Conservation (phyloP, 306 rosid species). For the Quillaja saponaria region DNA sequence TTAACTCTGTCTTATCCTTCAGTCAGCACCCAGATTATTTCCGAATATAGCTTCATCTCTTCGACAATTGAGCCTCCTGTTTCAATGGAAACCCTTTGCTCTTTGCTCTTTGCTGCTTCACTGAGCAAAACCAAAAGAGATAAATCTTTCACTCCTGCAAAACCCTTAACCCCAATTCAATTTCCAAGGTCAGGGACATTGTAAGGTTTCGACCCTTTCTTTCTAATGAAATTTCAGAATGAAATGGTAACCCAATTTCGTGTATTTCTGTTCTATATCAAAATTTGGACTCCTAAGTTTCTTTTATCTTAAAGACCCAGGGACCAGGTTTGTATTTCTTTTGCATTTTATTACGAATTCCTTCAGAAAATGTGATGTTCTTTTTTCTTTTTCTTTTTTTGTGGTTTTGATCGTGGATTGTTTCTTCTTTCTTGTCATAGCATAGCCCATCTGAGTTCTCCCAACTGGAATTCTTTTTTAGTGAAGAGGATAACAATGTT, state of each 20-base stretch:
- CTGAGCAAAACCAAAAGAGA: conserved; percentile 26
- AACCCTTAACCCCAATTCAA: conserved; percentile 33
- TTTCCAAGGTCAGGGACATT: conserved; percentile 73
- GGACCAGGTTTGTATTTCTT: conserved; percentile 56
- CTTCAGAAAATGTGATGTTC: neutral
- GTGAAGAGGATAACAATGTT: too few species aligned
- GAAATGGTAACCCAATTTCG: conserved; percentile 34
- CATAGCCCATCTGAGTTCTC: too few species aligned
- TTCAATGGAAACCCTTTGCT: conserved; percentile 39
- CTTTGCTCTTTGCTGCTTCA: conserved; percentile 19
- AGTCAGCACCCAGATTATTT: conserved; percentile 1
- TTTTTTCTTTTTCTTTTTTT: neutral
- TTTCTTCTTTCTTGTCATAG: too few species aligned
- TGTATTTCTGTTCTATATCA: conserved; percentile 59
- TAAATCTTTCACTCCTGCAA: conserved; percentile 38
- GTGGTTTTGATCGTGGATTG: neutral
- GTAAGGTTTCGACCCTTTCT: conserved; percentile 90
- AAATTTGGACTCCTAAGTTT: conserved; percentile 46
- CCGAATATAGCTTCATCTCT: neutral
- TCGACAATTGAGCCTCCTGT: conserved; percentile 1
- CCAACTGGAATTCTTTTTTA: too few species aligned
- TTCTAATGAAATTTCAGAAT: conserved; percentile 42
- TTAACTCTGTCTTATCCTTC: neutral
- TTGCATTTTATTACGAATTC: neutral
- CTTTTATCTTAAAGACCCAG: conserved; percentile 70